phyloP scores from a whole-genome alignment of 495 filamentous ascomycete species.

The Hyphodiscus hymeniophilus region DNA sequence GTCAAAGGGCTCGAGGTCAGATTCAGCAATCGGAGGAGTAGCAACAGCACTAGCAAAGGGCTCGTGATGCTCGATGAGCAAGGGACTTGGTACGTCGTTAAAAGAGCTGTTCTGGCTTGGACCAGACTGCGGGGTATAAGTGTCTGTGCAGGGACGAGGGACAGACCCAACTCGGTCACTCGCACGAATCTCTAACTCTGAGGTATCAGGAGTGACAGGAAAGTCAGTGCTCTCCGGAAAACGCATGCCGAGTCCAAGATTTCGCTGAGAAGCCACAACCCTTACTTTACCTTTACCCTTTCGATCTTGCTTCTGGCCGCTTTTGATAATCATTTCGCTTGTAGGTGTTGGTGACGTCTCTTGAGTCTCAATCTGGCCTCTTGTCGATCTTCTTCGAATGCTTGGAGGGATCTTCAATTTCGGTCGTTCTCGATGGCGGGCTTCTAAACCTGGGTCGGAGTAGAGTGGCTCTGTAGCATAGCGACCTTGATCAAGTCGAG shows the following conservation, averaged over 20 bases:
- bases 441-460: background rate
- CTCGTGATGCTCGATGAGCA: constrained; percentile 30
- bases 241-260: constrained; percentile 17
- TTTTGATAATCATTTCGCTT: background rate
- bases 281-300: too few relatives aligned
- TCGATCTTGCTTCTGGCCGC: background rate
- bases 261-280: background rate
- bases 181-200: constrained; percentile 31
- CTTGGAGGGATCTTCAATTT: background rate
- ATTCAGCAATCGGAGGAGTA: constrained; percentile 47
- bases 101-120: constrained; percentile 38
- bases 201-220: constrained; percentile 40
- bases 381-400: constrained; percentile 6
- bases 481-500: background rate
- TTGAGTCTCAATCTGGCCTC: background rate
- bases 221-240: constrained; percentile 23
- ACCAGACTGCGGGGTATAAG: constrained; percentile 27
- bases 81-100: constrained; percentile 37
- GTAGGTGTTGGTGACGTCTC: background rate
- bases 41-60: constrained; percentile 44
- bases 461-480: background rate
- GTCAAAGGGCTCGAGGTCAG: constrained; percentile 40
- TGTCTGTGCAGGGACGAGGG: constrained; percentile 6
- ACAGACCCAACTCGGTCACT: constrained; percentile 1
- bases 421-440: constrained; percentile 2